A percentile compares a stretch with the other conserved stretches of the same genome.
phyloP scores from a whole-genome alignment of 495 filamentous ascomycete genomes.

The Hypoxylon lienhwacheense region DNA sequence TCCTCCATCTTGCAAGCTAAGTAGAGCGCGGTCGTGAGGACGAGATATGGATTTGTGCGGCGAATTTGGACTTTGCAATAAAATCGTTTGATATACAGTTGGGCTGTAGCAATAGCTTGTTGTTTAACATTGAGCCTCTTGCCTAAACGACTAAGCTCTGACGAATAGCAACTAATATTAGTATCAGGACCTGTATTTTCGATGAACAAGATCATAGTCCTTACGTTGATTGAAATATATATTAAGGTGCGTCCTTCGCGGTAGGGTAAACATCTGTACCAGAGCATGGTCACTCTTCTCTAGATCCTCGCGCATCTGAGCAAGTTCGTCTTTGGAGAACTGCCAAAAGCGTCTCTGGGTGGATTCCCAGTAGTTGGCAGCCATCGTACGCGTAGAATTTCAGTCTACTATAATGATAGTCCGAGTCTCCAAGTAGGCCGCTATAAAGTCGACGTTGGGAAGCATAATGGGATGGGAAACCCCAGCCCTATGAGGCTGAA shows the following conservation, averaged over 20 bases:
- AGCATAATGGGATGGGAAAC: constrained; percentile 14
- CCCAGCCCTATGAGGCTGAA: constrained; percentile 25
- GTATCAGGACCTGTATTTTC: background rate
- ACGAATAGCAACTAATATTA: constrained; percentile 8
- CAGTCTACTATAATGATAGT: background rate
- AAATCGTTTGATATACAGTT: constrained; percentile 91
- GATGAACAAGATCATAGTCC: constrained; percentile 25
- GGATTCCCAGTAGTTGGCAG: constrained; percentile 95
- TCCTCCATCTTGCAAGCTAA: constrained; percentile 99
- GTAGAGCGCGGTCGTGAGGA: constrained; percentile 89
- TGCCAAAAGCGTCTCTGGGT: constrained; percentile 89
- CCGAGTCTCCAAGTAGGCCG: constrained; percentile 5
- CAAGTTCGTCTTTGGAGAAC: constrained; percentile 77
- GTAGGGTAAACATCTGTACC: constrained; percentile 77
- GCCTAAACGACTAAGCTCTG: constrained; percentile 81
- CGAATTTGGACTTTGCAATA: constrained; percentile 90
- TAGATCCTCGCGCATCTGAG: constrained; percentile 68
- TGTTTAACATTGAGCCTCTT: constrained; percentile 79
- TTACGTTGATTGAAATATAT: constrained; percentile 91
- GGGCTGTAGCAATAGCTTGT: constrained; percentile 91
- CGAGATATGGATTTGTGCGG: constrained; percentile 89
- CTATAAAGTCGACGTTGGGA: constrained; percentile 7
- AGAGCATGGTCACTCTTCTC: constrained; percentile 70
- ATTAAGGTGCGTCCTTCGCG: constrained; percentile 77
- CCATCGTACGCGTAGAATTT: constrained; percentile 60